These are phyloP conservation scores for Sphagnum magellanicum DNA, from an alignment of 228 moss, liverwort and hornwort species.

Conservation along the genomic window DNA sequence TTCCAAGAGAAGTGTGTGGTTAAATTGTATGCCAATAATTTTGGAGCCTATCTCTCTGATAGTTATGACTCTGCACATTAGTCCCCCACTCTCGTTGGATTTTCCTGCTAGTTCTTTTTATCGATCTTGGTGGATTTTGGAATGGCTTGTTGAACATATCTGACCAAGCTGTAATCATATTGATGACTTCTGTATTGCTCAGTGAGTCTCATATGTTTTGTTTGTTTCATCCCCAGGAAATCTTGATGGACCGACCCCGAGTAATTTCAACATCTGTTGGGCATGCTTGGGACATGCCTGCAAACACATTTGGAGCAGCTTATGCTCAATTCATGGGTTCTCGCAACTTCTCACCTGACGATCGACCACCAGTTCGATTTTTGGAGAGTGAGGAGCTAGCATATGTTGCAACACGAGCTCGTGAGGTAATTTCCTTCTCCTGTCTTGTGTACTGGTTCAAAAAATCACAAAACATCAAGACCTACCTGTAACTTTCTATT, in stretches of 20 bases:
- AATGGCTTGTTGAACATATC: background rate
- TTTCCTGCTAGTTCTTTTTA: background rate
- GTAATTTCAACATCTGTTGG: conserved; percentile 75
- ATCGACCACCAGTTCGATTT: conserved; percentile 85
- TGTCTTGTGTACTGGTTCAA: too few species aligned
- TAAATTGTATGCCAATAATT: too few species aligned
- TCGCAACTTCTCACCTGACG: conserved; percentile 95
- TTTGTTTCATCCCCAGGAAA: conserved; percentile 25
- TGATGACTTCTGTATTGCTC: background rate
- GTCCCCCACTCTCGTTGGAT: background rate
- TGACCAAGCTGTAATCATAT: background rate
- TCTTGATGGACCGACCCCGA: conserved; percentile 71
- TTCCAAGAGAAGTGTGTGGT: too few species aligned
- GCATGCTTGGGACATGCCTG: conserved; percentile 88
- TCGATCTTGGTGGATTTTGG: background rate
- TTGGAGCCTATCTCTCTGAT: too few species aligned
- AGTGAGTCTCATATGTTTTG: background rate
- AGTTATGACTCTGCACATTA: too few species aligned
- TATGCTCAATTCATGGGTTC: conserved; percentile 98
- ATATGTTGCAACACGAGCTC: conserved; percentile 79
- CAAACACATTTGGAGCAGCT: conserved; percentile 82
- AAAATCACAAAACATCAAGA: too few species aligned
- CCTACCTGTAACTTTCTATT: too few species aligned
- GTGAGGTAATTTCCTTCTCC: conserved; percentile 40
- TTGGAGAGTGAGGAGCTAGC: conserved; percentile 83